Conservation (phyloP, 805 yeast genomes). For the Starmerella gropengiesseri region DNA sequence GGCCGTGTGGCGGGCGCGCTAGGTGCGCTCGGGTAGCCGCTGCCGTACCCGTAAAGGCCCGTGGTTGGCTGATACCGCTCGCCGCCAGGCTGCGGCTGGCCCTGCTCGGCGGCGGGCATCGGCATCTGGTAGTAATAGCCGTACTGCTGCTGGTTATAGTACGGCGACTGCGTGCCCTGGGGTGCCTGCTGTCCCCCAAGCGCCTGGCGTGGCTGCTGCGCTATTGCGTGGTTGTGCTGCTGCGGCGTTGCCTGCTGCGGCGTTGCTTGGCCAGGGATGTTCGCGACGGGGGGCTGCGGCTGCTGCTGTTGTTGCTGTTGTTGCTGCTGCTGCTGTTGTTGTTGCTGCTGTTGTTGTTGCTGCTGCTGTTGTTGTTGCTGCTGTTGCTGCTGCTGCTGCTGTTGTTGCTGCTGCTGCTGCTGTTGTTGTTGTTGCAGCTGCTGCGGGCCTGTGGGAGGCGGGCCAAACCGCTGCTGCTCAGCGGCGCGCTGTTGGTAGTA, state of each 20-base stretch:
- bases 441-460: conserved; percentile 11
- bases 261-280: conserved; percentile 1
- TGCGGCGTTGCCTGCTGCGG: conserved; percentile 1
- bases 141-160: conserved; percentile 21
- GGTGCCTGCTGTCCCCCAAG: conserved; percentile 25
- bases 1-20: conserved; percentile 9
- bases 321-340: conserved; percentile 14
- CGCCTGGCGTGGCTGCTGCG: conserved; percentile 29
- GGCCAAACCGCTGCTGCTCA: conserved; percentile 8
- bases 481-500: conserved; percentile 10
- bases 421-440: conserved; percentile 14
- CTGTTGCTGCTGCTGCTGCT: conserved; percentile 16
- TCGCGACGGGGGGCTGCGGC: conserved; percentile 7
- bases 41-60: conserved; percentile 14
- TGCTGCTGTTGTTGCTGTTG: conserved; percentile 18
- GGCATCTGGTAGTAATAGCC: conserved; percentile 19
- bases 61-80: conserved; percentile 15
- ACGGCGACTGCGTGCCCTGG: conserved; percentile 14
- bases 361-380: conserved; percentile 13
- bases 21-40: conserved; percentile 15
- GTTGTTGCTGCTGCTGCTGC: conserved; percentile 16
- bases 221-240: conserved; percentile 25
- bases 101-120: conserved; percentile 12
- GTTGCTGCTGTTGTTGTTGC: conserved; percentile 18
- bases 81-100: conserved; percentile 12